phyloP scores from a whole-genome alignment of 805 yeast species.

The Kodamaea hsintzibuensis region DNA sequence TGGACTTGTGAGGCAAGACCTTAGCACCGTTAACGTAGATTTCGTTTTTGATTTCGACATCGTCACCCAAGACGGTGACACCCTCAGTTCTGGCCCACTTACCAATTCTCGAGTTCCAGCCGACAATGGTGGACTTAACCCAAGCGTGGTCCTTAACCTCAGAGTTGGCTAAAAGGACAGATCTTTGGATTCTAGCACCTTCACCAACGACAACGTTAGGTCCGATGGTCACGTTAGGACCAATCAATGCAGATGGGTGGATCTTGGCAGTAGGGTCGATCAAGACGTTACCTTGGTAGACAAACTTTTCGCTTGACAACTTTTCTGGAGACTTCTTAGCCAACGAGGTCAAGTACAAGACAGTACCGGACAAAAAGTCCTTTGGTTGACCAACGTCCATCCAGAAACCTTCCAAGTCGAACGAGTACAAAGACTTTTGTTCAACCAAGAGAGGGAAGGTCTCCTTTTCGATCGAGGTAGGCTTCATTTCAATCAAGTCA shows the following conservation, averaged over 20 bases:
- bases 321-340: slow-evolving; percentile 74
- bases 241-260: slow-evolving; percentile 90
- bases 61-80: slow-evolving; percentile 97
- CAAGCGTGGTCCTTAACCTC: slow-evolving; percentile 95
- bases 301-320: slow-evolving; percentile 68
- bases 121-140: slow-evolving; percentile 96
- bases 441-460: slow-evolving; percentile 97
- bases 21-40: slow-evolving; percentile 99
- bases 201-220: slow-evolving; percentile 95
- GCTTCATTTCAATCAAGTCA: slow-evolving; percentile 95
- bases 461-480: slow-evolving; percentile 99
- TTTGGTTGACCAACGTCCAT: slow-evolving; percentile 99
- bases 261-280: slow-evolving; percentile 95
- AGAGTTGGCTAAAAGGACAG: slow-evolving; percentile 89
- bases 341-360: slow-evolving; percentile 84
- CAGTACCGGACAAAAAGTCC: slow-evolving; percentile 96
- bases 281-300: slow-evolving; percentile 89
- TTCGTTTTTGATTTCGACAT: slow-evolving; percentile 97
- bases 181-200: slow-evolving; percentile 97
- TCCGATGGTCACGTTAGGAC: slow-evolving; percentile 97
- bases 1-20: slow-evolving; percentile 97
- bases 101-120: slow-evolving; percentile 98
- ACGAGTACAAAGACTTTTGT: slow-evolving; percentile 84
- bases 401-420: slow-evolving; percentile 99
- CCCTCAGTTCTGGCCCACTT: slow-evolving; percentile 99